Percentiles rank a stretch among this genome's conserved stretches.
These are phyloP conservation scores for Hypericum perforatum DNA, from an alignment of 345 rosid species.

Conservation along the genomic window DNA sequence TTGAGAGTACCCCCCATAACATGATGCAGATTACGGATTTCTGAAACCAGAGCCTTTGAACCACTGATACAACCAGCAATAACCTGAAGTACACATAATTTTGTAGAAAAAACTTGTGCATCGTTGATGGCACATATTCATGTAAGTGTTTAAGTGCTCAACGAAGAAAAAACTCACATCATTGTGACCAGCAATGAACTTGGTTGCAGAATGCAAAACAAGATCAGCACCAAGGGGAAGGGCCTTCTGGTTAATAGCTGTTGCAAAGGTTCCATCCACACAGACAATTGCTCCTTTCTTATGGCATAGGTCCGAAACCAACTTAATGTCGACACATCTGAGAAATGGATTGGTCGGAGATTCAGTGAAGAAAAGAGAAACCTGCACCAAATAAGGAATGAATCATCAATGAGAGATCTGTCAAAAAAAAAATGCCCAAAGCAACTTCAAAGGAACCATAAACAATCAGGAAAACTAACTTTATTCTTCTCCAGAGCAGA, in stretches of 20 bases:
- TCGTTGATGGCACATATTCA: background rate
- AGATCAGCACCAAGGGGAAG: conserved; percentile 96
- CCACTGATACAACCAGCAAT: conserved; percentile 96
- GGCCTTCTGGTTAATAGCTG: conserved; percentile 93
- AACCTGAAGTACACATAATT: conserved; percentile 42
- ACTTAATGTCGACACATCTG: conserved; percentile 84
- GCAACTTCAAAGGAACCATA: background rate
- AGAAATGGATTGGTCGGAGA: conserved; percentile 96
- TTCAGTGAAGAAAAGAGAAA: conserved; percentile 84
- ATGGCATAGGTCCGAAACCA: conserved; percentile 82
- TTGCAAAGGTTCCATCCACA: conserved; percentile 98
- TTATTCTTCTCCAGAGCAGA: conserved; percentile 60
- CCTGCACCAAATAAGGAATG: conserved; percentile 38
- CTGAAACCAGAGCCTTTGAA: conserved; percentile 48
- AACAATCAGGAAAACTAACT: conserved; percentile 25
- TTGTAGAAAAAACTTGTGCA: background rate
- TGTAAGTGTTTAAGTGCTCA: conserved; percentile 2
- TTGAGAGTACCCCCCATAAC: conserved; percentile 87
- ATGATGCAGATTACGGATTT: conserved; percentile 85
- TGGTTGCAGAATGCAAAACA: conserved; percentile 82
- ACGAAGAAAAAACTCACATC: conserved; percentile 46
- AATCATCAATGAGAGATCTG: conserved; percentile 2
- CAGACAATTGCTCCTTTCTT: conserved; percentile 84
- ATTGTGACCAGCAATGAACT: conserved; percentile 91
- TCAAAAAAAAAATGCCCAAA: background rate